These are phyloP conservation scores for Neurospora africana DNA, from an alignment of 495 filamentous ascomycete species.

Conservation along the genomic window DNA sequence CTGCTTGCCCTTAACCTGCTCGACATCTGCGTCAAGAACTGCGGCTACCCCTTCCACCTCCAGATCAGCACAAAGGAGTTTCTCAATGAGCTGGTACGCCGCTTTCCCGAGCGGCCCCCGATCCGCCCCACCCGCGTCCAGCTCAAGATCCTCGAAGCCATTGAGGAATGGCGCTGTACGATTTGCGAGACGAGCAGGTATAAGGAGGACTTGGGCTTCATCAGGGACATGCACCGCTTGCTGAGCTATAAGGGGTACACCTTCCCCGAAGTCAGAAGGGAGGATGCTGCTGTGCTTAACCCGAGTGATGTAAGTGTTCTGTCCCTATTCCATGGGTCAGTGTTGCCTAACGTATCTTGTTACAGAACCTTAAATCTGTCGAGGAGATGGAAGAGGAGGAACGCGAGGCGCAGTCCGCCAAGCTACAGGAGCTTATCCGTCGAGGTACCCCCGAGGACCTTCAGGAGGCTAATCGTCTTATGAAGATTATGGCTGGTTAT, in stretches of 20 bases:
- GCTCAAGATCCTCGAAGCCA: slow-evolving; percentile 84
- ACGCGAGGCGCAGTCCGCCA: slow-evolving; percentile 85
- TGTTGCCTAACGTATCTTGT: slow-evolving; percentile 1
- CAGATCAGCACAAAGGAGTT: slow-evolving; percentile 99
- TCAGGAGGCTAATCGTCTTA: slow-evolving; percentile 89
- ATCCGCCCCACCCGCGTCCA: slow-evolving; percentile 79
- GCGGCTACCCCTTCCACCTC: slow-evolving; percentile 96
- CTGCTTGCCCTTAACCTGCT: slow-evolving; percentile 84
- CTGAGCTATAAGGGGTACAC: slow-evolving; percentile 93
- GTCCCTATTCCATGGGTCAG: background rate
- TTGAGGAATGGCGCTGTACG: slow-evolving; percentile 96
- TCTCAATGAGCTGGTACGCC: slow-evolving; percentile 91
- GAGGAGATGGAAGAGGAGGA: slow-evolving; percentile 99
- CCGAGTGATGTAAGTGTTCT: slow-evolving; percentile 75
- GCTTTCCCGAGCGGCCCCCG: slow-evolving; percentile 90
- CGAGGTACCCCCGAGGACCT: slow-evolving; percentile 84
- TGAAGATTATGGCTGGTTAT: slow-evolving; percentile 98
- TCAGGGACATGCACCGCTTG: slow-evolving; percentile 94
- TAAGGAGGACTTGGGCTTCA: slow-evolving; percentile 92
- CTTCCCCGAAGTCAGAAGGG: slow-evolving; percentile 81
- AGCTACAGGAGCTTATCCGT: slow-evolving; percentile 92
- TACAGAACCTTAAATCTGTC: slow-evolving; percentile 82
- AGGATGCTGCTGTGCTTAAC: slow-evolving; percentile 95
- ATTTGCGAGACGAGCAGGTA: slow-evolving; percentile 97
- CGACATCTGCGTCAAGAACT: slow-evolving; percentile 99